phyloP scores from a whole-genome alignment of 441 rosid species.

The Bocquillonia castaneifolia region DNA sequence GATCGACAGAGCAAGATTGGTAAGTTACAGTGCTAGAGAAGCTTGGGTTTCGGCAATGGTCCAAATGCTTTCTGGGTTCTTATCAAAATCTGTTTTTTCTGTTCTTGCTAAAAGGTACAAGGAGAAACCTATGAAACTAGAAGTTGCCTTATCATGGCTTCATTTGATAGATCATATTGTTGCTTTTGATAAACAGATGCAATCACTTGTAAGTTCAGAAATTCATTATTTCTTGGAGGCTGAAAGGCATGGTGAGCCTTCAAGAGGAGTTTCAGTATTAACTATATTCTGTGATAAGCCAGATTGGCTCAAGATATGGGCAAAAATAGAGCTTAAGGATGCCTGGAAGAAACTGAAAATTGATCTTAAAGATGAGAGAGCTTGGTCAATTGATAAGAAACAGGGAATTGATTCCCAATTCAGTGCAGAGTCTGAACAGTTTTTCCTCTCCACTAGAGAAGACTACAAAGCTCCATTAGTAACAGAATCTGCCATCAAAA shows the following conservation, averaged over 20 bases:
- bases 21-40: constrained; percentile 66
- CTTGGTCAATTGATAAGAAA: constrained; percentile 44
- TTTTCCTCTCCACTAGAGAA: constrained; percentile 51
- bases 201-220: constrained; percentile 46
- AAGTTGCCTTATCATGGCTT: constrained; percentile 57
- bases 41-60: constrained; percentile 87
- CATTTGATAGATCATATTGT: constrained; percentile 66
- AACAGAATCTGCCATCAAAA: constrained; percentile 47
- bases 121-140: constrained; percentile 44
- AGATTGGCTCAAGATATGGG: constrained; percentile 78
- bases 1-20: constrained; percentile 64
- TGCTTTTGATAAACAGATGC: constrained; percentile 63
- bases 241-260: constrained; percentile 31
- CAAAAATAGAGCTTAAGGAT: constrained; percentile 70
- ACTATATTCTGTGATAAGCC: constrained; percentile 51
- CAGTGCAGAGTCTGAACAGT: constrained; percentile 33
- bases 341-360: constrained; percentile 62
- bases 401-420: constrained; percentile 20
- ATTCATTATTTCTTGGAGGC: constrained; percentile 36
- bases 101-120: constrained; percentile 39
- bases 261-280: constrained; percentile 46
- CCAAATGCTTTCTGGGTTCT: constrained; percentile 55
- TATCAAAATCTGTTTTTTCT: constrained; percentile 49
- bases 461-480: constrained; percentile 60
- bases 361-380: constrained; percentile 49